phyloP scores from a whole-genome alignment of 2,329 filamentous ascomycete genomes.

The Tympanopsis confertula region DNA sequence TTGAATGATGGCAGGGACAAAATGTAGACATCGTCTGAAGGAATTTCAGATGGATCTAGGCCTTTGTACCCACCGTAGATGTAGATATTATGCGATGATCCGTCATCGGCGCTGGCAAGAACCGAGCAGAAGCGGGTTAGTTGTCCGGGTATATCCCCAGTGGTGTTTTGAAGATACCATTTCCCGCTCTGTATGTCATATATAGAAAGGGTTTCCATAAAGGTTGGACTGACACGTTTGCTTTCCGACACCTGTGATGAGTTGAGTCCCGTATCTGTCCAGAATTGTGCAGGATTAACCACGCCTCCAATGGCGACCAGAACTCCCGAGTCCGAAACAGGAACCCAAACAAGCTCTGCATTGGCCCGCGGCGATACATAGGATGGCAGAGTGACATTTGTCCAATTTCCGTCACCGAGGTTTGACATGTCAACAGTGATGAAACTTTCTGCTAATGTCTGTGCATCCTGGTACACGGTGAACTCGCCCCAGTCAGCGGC shows the following conservation, averaged over 20 bases:
- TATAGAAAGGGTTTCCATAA: conserved; percentile 8
- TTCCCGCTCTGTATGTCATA: conserved; percentile 10
- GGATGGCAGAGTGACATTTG: conserved; percentile 17
- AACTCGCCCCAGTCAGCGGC: conserved; percentile 17
- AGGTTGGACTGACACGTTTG: conserved; percentile 5
- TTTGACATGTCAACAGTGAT: conserved; percentile 25
- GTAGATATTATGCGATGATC: conserved; percentile 9
- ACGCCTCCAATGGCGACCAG: conserved; percentile 12
- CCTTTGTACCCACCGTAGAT: conserved; percentile 11
- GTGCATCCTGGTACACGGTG: conserved; percentile 8
- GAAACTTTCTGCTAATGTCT: conserved; percentile 17
- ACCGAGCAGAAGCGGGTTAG: conserved; percentile 11
- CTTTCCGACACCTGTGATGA: conserved; percentile 2
- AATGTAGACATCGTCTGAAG: conserved; percentile 11
- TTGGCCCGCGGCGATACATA: conserved; percentile 19
- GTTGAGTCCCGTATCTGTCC: neutral
- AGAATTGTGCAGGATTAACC: conserved; percentile 3
- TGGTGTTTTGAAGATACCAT: conserved; percentile 11
- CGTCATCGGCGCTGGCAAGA: conserved; percentile 9
- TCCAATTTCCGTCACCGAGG: conserved; percentile 19
- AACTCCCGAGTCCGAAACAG: conserved; percentile 9
- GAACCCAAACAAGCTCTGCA: conserved; percentile 28
- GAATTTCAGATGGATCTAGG: conserved; percentile 2
- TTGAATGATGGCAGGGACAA: conserved; percentile 12
- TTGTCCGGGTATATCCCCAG: conserved; percentile 8